These are phyloP conservation scores for Fusarium paranaense DNA, from an alignment of 2,329 filamentous ascomycete species.

Conservation along the genomic window DNA sequence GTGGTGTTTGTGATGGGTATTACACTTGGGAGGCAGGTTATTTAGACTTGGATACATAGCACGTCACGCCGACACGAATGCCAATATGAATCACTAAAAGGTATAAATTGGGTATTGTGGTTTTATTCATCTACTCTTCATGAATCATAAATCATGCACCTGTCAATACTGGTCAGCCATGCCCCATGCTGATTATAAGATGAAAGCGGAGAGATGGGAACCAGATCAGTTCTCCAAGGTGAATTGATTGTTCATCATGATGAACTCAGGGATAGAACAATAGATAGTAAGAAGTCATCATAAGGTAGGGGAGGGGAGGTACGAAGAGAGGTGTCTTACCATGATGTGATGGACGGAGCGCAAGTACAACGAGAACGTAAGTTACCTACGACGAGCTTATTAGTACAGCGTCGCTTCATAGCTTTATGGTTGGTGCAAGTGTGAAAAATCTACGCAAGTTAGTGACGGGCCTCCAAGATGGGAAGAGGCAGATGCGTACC, in stretches of 20 bases:
- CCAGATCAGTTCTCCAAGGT: constrained; percentile 72
- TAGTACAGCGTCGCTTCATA: constrained; percentile 15
- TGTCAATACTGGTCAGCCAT: constrained; percentile 22
- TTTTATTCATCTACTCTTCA: not conserved
- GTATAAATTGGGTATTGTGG: not conserved
- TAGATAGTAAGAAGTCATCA: constrained; percentile 62
- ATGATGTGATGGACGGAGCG: not conserved
- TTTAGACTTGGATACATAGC: not conserved
- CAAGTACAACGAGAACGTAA: not conserved
- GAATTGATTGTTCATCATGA: constrained; percentile 66
- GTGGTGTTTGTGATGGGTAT: constrained; percentile 3
- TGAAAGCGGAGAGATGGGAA: constrained; percentile 16
- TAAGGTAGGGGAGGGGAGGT: constrained; percentile 47
- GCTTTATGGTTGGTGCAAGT: not conserved
- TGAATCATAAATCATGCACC: not conserved
- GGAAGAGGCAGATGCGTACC: constrained; percentile 46
- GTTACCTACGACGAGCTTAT: constrained; percentile 26
- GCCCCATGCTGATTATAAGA: not conserved
- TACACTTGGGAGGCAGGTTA: not conserved
- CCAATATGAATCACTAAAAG: not conserved
- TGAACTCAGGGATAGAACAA: constrained; percentile 63
- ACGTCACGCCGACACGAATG: constrained; percentile 3
- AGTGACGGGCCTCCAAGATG: constrained; percentile 1
- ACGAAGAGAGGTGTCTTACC: constrained; percentile 25
- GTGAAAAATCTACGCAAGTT: constrained; percentile 25